Base-by-base conservation (phyloP, 2,329 filamentous ascomycete species). In the Colletotrichum chlorophyti region DNA sequence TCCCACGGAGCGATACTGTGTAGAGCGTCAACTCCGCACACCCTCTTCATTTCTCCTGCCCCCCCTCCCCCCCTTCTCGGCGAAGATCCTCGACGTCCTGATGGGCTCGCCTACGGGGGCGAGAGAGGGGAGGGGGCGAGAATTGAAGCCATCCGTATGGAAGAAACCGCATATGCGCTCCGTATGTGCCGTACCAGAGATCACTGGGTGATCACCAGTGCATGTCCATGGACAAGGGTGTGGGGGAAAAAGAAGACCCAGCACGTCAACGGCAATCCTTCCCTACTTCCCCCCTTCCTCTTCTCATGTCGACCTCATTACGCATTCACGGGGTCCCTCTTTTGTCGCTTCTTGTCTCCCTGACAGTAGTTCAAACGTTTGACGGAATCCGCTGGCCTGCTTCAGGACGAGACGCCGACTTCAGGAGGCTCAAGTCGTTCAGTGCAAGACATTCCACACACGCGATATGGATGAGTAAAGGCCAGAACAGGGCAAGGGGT, bases 121-220 rank as follows among this genome's bases (percentile, higher is more conserved):
- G n/a, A n/a, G 41, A 23, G 41, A 26, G 21, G 32, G 11, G n/a
- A 21, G 23, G 31, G 26, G 40, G 8, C 26, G 27, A 27, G 6
- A 21, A 32, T 21, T 23, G 23, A 27, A 45, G 40, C 32, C 34
- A 35, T 24, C 29, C 31, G 40, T 31, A 35, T 42, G 45, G 46
- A 29, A 31, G n/a, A 40, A 9, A 47, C 50, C 50, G 42, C 55
- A 59, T 43, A 54, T 59, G 54, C 54, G 54, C 54, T 34, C 50
- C 49, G 50, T 58, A 47, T 14, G 41, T 53, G 55, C 55, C 47
- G 58, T 58, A 57, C 40, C 52, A 60, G 46, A 60, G 58, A 60
- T 60, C 58, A 60, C 53, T 60, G 38, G 58, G 37, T 52, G 58
- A 60, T 60, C 53, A 60, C 40, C 53, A 43, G 31, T 43, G 55